Base-by-base conservation (phyloP, 2,329 filamentous ascomycete species). In the Diplocarpon mali region DNA sequence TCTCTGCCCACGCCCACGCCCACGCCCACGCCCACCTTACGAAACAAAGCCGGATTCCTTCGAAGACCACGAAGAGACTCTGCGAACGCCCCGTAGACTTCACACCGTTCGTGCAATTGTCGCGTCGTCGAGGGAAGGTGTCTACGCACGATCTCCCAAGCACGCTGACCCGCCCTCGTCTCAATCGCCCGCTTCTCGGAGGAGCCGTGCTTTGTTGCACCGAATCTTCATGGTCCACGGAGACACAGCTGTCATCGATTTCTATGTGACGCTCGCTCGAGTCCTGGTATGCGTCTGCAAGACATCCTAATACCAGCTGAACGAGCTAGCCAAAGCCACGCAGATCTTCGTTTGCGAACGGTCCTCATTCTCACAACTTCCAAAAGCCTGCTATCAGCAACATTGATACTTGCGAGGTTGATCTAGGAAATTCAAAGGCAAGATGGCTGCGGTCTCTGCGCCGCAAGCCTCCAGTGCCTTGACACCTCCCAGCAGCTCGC, bases 391-490 rank as follows among this genome's bases (percentile, higher is more conserved):
- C 20, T 7, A 35, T 34, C 29, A 16, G 14, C 30, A 43, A 43
- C n/a, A 46, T 36, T 38, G 34, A 32, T 32, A 36, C 27, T 15
- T 40, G 27, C 31, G n/a, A 48, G 28, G 30, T 46, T 44, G 47
- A 40, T 42, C 31, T 52, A 38, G 51, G 50, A 28, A 43, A 40
- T 24, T 29, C 35, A 34, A 24, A 17, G 49, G 42, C 45, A 49
- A 43, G 30, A 62, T 62, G 60, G 60, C 60, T 59, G 60, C 57
- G 53, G 60, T 61, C 51, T 59, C 60, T 45, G 57, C 58, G 42
- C 55, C 60, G 54, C 60, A 62, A 48, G 59, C 57, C 55, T 52
- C 51, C 14, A 57, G 39, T 52, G 48, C 54, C 34, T 49, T 61
- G 46, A 60, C 59, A 45, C 57, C 60, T 11, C 58, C 58, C 16